Evolutionary conservation across 1,139 yeast genomes (phyloP).

Genomic region (Zygoascus hellenicus): DNA sequence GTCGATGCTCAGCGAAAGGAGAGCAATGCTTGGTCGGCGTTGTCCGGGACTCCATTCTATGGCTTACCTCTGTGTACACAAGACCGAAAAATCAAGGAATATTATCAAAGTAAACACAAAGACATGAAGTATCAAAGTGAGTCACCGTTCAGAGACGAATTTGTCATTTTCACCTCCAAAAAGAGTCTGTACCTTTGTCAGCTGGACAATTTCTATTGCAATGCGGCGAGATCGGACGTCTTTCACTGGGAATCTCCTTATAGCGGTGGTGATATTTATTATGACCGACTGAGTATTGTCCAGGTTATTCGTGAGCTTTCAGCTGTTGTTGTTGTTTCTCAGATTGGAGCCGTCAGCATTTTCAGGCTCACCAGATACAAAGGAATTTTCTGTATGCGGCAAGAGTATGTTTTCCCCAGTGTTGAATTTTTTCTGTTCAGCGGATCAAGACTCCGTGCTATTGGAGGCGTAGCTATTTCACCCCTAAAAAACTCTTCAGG

Average conservation of each 20-base stretch:
- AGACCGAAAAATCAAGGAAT: slow-evolving; percentile 6
- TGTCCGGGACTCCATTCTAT: slow-evolving; percentile 5
- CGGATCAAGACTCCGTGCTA: slow-evolving; percentile 16
- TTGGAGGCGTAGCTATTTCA: slow-evolving; percentile 21
- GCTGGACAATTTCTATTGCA: slow-evolving; percentile 46
- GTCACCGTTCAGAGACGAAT: slow-evolving; percentile 42
- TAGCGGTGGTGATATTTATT: slow-evolving; percentile 36
- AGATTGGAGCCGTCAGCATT: slow-evolving; percentile 53
- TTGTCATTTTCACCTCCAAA: slow-evolving; percentile 37
- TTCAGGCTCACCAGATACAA: slow-evolving; percentile 52
- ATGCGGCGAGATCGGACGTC: slow-evolving; percentile 43
- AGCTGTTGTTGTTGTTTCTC: slow-evolving; percentile 50
- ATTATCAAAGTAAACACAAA: background rate
- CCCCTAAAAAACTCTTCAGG: slow-evolving; percentile 15
- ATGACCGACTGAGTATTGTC: slow-evolving; percentile 51
- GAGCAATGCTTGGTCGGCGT: slow-evolving; percentile 1
- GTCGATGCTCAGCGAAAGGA: slow-evolving; percentile 14
- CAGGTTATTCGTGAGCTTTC: slow-evolving; percentile 49
- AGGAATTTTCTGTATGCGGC: slow-evolving; percentile 56
- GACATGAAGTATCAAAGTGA: background rate
- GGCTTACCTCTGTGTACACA: slow-evolving; percentile 8
- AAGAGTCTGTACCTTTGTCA: slow-evolving; percentile 38
- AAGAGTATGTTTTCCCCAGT: slow-evolving; percentile 47
- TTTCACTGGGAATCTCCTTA: slow-evolving; percentile 38
- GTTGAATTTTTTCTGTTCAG: slow-evolving; percentile 18